These are phyloP conservation scores for Oryza nivara DNA, from an alignment of 176 grass and related monocot species.

Conservation along the genomic window DNA sequence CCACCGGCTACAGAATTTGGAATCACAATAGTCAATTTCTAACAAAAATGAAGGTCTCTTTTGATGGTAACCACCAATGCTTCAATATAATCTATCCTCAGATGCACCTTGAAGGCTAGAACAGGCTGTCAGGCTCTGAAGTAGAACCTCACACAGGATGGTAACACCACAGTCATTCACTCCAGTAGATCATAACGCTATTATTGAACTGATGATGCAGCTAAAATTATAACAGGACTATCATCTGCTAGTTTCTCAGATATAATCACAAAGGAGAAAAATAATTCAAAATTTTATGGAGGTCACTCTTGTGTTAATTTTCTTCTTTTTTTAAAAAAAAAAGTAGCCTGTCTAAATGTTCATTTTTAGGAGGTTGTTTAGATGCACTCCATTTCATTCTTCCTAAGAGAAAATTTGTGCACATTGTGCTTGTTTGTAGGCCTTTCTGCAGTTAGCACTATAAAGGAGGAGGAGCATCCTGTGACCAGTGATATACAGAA, in stretches of 20 bases:
- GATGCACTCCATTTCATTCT: not conserved
- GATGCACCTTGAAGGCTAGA: not conserved
- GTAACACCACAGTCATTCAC: not conserved
- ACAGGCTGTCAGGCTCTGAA: not conserved
- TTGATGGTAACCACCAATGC: not conserved
- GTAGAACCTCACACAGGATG: not conserved
- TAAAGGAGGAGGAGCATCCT: too few relatives aligned
- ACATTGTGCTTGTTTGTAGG: not conserved
- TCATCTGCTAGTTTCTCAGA: not conserved
- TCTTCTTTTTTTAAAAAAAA: too few relatives aligned
- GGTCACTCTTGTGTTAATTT: not conserved
- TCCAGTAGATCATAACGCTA: not conserved
- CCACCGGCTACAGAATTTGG: constrained; percentile 58
- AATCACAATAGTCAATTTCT: not conserved
- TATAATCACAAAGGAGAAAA: not conserved
- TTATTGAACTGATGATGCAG: not conserved
- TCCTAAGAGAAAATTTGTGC: not conserved
- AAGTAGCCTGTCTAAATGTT: too few relatives aligned
- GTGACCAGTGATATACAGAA: not conserved
- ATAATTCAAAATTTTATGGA: not conserved
- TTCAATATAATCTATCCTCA: not conserved
- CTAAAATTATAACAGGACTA: not conserved
- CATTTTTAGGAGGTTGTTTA: not conserved
- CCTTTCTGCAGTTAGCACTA: too few relatives aligned
- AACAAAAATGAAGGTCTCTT: not conserved